Evolutionary conservation across 2,329 filamentous ascomycete species (phyloP), one percentile per base, ranked within the genome.

Genomic region (Simplicillium aogashimaense): DNA sequence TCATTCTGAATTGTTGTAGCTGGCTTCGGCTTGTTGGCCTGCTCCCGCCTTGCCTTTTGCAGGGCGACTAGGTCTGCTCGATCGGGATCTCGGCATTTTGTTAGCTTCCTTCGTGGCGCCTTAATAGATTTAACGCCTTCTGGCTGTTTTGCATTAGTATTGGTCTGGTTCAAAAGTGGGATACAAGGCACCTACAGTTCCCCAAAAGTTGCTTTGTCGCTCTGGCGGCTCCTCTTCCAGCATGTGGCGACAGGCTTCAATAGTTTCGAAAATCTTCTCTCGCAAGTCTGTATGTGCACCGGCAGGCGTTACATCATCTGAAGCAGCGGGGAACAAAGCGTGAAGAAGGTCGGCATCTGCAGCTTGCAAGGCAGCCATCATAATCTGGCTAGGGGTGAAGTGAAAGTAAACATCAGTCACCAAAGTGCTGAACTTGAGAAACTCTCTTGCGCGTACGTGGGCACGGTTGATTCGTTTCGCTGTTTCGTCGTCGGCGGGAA

Each of bases 321-420:
- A 66, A 2, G 63, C 60, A 7, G 61, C 55, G 2, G 65, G 60
- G 11, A 76, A 53, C 35, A 78, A 47, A 3, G 60, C 57, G 44
- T 76, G 69, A 3, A 71, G 55, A 28, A 92, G 63, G 1, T 72
- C 75, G 32, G 69, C 63, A 55, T 97, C 90, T 0, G 81, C 85
- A 38, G 94, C 72, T 12, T 82, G 70, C 20, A 95, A 64, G 0
- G 89, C 80, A 0, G 86, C 82, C 44, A 97, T 73, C 80, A 89
- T 89, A 57, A 97, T 94, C 59, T 98, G 92, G 17, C 86, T 84
- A 0, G 92, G 92, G 0, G 90, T 90, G 64, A 86, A 97, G 60
- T 95, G 83, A 63, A 97, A 95, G 65, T 97, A 97, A n/a, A 78
- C 88, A 53, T 98, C 92, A 18, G 90, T 95, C 45, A 95, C 73